These are phyloP conservation scores for Hura crepitans DNA, from an alignment of 441 rosid genomes.

Conservation along the genomic window DNA sequence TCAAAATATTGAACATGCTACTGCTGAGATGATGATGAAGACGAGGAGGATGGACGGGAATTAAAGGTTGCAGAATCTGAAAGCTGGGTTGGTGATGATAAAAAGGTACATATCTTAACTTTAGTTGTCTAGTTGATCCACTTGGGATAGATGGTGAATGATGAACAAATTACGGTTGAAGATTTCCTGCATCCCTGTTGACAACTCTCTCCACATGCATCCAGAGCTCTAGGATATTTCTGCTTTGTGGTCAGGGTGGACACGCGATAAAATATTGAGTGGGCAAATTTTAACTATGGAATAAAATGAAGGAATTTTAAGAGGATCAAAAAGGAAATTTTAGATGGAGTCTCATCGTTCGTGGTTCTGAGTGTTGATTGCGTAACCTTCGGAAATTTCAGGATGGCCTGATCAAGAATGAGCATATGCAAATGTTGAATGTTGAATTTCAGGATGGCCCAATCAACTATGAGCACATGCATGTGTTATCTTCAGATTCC, in stretches of 20 bases:
- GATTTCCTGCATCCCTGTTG: background rate
- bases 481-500: constrained; percentile 4
- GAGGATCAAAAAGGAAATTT: no score
- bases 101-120: background rate
- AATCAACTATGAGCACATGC: constrained; percentile 22
- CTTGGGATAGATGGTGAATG: background rate
- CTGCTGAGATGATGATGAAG: constrained; percentile 19
- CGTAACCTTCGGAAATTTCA: constrained; percentile 4
- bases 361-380: background rate
- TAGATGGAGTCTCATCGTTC: no score
- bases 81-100: constrained; percentile 9
- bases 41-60: constrained; percentile 29
- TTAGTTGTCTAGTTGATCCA: background rate
- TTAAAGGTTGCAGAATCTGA: constrained; percentile 19
- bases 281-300: no score
- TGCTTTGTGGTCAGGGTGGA: no score
- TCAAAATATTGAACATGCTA: constrained; percentile 19
- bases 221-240: background rate
- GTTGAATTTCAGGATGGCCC: no score
- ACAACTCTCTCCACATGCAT: background rate
- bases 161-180: background rate
- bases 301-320: no score
- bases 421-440: no score
- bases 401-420: constrained; percentile 20
- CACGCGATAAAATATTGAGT: no score